phyloP scores from a whole-genome alignment of 208 protist genomes.

The Eutreptiella sp. region DNA sequence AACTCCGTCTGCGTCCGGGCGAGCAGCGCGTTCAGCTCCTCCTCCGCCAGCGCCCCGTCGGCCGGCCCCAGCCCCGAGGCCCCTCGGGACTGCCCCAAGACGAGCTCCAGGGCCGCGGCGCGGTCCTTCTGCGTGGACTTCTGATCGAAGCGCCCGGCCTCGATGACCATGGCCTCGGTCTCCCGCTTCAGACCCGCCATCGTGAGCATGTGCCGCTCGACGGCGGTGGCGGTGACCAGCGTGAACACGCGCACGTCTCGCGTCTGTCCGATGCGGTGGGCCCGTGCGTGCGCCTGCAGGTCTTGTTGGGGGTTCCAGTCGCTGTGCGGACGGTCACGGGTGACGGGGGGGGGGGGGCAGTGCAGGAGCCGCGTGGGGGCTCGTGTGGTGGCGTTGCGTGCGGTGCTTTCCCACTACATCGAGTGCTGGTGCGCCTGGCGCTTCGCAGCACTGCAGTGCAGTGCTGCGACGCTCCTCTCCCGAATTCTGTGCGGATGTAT shows the following conservation, averaged over 20 bases:
- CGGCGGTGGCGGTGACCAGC: constrained; percentile 6
- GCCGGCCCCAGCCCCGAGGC: not conserved
- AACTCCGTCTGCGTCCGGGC: constrained; percentile 49
- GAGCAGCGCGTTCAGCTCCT: constrained; percentile 46
- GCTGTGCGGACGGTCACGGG: no score
- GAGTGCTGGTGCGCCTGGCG: no score
- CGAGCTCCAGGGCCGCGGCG: not conserved
- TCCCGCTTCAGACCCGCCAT: constrained; percentile 11
- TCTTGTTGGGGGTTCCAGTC: constrained; percentile 82
- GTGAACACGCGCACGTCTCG: constrained; percentile 35
- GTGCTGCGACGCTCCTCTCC: no score
- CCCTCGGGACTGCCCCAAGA: no score
- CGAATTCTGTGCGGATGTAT: no score
- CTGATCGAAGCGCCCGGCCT: constrained; percentile 29
- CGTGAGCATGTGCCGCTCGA: constrained; percentile 11
- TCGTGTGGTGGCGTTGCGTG: no score
- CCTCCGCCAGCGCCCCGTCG: constrained; percentile 1
- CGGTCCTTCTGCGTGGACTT: constrained; percentile 12
- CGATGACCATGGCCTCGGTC: constrained; percentile 23
- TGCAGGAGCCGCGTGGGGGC: no score
- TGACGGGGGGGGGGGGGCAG: no score
- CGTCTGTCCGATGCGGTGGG: constrained; percentile 64
- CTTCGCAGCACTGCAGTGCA: no score
- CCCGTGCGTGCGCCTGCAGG: constrained; percentile 60
- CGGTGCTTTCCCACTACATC: no score